phyloP scores from a whole-genome alignment of 441 rosid species.

The Adansonia gregorii region DNA sequence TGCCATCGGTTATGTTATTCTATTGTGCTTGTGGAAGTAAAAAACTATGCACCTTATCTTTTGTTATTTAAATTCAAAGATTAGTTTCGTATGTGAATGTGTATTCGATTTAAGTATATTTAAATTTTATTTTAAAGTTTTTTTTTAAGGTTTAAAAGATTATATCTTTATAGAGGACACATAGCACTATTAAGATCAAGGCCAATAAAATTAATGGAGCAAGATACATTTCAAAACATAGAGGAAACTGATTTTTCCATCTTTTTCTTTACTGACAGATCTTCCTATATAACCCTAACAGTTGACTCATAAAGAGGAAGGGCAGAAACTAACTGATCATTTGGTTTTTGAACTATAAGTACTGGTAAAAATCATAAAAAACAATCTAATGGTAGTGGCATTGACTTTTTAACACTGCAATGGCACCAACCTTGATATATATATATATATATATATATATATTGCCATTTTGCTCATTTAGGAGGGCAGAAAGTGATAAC shows the following conservation, averaged over 20 bases:
- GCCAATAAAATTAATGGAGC: background rate
- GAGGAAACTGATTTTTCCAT: constrained; percentile 13
- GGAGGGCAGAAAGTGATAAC: constrained; percentile 95
- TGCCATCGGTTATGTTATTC: too few species aligned
- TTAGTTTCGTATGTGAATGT: too few species aligned
- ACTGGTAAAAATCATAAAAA: background rate
- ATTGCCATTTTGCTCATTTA: constrained; percentile 36
- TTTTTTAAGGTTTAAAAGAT: too few species aligned
- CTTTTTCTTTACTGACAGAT: constrained; percentile 17
- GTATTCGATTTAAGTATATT: too few species aligned
- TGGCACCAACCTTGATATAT: background rate
- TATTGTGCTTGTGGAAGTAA: too few species aligned
- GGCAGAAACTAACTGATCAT: constrained; percentile 10
- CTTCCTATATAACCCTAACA: constrained; percentile 15
- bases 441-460: too few species aligned
- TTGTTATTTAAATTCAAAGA: too few species aligned
- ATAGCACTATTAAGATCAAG: background rate
- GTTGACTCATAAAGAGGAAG: background rate
- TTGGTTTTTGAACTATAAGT: constrained; percentile 1
- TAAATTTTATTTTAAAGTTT: too few species aligned
- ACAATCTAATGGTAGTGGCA: background rate
- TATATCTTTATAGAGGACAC: background rate
- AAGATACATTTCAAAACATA: constrained; percentile 19
- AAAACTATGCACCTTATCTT: too few species aligned
- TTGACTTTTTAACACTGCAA: constrained; percentile 13